Evolutionary conservation across 2,329 filamentous ascomycete genomes (phyloP).

Genomic region (Trichoderma gracile): DNA sequence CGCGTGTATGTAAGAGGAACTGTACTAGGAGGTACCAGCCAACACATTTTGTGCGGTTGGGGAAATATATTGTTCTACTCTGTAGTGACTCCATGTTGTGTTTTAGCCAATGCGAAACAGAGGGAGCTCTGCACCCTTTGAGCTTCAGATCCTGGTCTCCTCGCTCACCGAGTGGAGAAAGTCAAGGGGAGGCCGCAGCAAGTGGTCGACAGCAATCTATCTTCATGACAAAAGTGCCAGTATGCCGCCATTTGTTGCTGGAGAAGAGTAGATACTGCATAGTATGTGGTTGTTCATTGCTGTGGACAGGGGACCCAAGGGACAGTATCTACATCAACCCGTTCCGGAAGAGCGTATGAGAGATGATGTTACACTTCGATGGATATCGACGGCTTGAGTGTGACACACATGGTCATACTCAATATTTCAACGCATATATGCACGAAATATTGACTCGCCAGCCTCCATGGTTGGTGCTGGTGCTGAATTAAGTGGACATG

Average conservation of each 20-base stretch:
- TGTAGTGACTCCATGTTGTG: too few relatives aligned
- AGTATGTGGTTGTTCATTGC: background rate
- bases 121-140: conserved; percentile 10
- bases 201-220: background rate
- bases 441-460: background rate
- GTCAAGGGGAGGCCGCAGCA: conserved; percentile 8
- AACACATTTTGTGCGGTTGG: too few relatives aligned
- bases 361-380: background rate
- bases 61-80: too few relatives aligned
- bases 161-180: conserved; percentile 22
- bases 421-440: background rate
- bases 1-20: too few relatives aligned
- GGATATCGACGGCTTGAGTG: background rate
- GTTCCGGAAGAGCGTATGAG: background rate
- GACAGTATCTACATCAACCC: background rate
- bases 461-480: background rate
- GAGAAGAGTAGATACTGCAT: too few relatives aligned
- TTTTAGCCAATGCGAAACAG: too few relatives aligned
- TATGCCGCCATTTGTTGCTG: too few relatives aligned
- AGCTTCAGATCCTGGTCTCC: conserved; percentile 13
- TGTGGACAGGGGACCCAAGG: background rate
- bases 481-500: background rate
- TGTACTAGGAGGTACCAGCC: too few relatives aligned
- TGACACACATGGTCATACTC: background rate
- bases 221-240: background rate